Evolutionary conservation across 768 basidiomycete species (phyloP).

Genomic region (Hysterangium stoloniferum): DNA sequence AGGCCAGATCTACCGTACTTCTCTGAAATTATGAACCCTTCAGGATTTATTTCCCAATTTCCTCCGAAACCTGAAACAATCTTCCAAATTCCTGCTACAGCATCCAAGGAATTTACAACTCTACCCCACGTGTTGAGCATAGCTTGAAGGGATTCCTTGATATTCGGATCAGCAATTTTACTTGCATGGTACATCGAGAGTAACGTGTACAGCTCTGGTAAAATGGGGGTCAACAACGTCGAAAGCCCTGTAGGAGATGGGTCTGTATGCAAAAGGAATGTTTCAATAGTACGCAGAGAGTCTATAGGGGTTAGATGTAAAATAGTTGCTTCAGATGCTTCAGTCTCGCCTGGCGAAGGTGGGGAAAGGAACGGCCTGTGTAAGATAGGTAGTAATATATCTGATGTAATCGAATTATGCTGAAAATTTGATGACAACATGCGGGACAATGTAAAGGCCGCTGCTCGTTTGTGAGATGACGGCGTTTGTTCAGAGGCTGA

Average conservation of each 20-base stretch:
- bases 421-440: conserved; percentile 37
- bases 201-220: conserved; percentile 59
- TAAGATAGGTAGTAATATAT: conserved; percentile 38
- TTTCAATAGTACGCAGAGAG: conserved; percentile 44
- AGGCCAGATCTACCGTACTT: neutral
- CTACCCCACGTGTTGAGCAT: conserved; percentile 72
- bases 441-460: conserved; percentile 61
- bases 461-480: conserved; percentile 46
- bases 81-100: conserved; percentile 47
- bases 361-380: conserved; percentile 43
- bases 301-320: conserved; percentile 24
- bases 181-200: conserved; percentile 42
- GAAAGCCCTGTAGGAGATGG: conserved; percentile 66
- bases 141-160: conserved; percentile 51
- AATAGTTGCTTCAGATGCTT: conserved; percentile 3
- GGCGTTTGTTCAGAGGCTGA: conserved; percentile 28
- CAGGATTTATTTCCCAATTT: conserved; percentile 49
- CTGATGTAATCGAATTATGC: conserved; percentile 3
- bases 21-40: conserved; percentile 26
- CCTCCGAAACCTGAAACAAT: conserved; percentile 44
- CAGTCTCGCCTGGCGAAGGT: neutral
- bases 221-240: conserved; percentile 57
- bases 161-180: conserved; percentile 56
- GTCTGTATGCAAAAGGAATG: conserved; percentile 66
- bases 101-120: conserved; percentile 46